phyloP scores from a whole-genome alignment of 1,139 yeast genomes.

The Saccharomycopsis phalli region DNA sequence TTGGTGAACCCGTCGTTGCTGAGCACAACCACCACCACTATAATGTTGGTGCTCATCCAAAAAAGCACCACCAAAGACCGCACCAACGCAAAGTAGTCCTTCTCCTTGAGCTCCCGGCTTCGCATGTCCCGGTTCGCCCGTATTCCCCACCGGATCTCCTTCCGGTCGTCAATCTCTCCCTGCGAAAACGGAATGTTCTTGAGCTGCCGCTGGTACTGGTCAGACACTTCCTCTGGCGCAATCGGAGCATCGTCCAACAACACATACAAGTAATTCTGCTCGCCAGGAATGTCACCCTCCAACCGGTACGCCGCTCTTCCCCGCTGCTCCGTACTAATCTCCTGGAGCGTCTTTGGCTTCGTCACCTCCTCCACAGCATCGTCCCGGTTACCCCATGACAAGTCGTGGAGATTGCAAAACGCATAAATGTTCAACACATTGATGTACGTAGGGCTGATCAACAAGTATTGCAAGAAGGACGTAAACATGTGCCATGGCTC shows the following conservation, averaged over 20 bases:
- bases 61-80: slow-evolving; percentile 72
- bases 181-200: slow-evolving; percentile 29
- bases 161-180: slow-evolving; percentile 34
- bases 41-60: slow-evolving; percentile 72
- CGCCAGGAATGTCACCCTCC: not conserved
- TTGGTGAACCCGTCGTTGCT: slow-evolving; percentile 47
- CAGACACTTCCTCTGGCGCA: slow-evolving; percentile 49
- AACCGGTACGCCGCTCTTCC: slow-evolving; percentile 25
- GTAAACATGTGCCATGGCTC: slow-evolving; percentile 96
- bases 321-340: slow-evolving; percentile 34
- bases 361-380: slow-evolving; percentile 45
- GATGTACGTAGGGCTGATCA: slow-evolving; percentile 83
- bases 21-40: slow-evolving; percentile 59
- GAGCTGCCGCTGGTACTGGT: slow-evolving; percentile 49
- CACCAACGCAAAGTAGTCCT: slow-evolving; percentile 65
- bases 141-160: slow-evolving; percentile 20
- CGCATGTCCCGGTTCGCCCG: slow-evolving; percentile 30
- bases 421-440: slow-evolving; percentile 89
- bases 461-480: slow-evolving; percentile 75
- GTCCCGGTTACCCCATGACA: slow-evolving; percentile 96
- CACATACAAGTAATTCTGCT: slow-evolving; percentile 27
- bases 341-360: slow-evolving; percentile 60
- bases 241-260: slow-evolving; percentile 67
- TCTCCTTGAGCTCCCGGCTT: slow-evolving; percentile 44
- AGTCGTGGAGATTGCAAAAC: slow-evolving; percentile 92